A percentile compares a stretch with the other conserved stretches of the same genome.
phyloP scores from a whole-genome alignment of 139 green algal species.

The Volvox africanus region DNA sequence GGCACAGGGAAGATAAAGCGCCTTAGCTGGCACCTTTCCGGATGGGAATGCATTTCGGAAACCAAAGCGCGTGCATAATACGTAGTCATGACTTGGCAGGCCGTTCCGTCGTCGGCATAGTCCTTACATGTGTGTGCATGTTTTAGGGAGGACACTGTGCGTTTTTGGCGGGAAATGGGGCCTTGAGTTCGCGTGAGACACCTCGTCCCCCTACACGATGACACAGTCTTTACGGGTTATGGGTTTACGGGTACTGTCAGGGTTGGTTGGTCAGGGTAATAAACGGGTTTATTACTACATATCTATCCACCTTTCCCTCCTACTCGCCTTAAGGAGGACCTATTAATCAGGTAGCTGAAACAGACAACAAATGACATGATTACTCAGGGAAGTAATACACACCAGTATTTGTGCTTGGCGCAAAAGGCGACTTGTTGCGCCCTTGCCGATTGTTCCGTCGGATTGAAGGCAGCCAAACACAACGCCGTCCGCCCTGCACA shows the following conservation, averaged over 20 bases:
- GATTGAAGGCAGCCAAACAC: slow-evolving; percentile 46
- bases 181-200: not conserved
- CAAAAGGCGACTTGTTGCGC: not conserved
- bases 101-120: too few relatives aligned
- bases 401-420: not conserved
- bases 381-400: not conserved
- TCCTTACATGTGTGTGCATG: not conserved
- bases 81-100: too few relatives aligned
- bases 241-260: too few relatives aligned
- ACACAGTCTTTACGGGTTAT: too few relatives aligned
- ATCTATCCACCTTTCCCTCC: too few relatives aligned
- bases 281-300: too few relatives aligned
- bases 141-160: not conserved
- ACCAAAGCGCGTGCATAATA: too few relatives aligned
- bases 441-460: slow-evolving; percentile 28
- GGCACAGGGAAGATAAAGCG: not conserved
- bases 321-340: not conserved
- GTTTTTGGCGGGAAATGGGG: not conserved
- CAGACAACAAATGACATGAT: not conserved
- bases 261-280: too few relatives aligned
- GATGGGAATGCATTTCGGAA: not conserved
- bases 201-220: not conserved
- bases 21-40: not conserved
- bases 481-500: slow-evolving; percentile 45
- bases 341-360: too few relatives aligned